Conservation (phyloP, 2,329 filamentous ascomycete genomes). For the Penicillium sp. region DNA sequence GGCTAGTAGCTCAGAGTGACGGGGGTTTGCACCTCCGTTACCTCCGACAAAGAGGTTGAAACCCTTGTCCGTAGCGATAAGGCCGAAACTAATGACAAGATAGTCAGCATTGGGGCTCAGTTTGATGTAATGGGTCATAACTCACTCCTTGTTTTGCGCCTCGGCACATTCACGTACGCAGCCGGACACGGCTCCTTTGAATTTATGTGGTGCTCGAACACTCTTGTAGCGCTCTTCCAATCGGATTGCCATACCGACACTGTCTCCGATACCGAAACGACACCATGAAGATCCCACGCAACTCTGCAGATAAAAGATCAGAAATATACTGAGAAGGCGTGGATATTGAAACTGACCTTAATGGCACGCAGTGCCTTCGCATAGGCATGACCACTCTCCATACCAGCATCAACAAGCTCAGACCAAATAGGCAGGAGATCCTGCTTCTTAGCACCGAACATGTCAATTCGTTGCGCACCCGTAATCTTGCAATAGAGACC, state of each 20-base stretch:
- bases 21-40: slow-evolving; percentile 83
- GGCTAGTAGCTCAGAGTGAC: slow-evolving; percentile 78
- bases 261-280: slow-evolving; percentile 83
- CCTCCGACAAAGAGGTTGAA: slow-evolving; percentile 92
- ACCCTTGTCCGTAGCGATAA: slow-evolving; percentile 89
- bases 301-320: slow-evolving; percentile 48
- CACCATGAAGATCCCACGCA: slow-evolving; percentile 94
- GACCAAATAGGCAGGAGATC: slow-evolving; percentile 82
- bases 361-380: slow-evolving; percentile 86
- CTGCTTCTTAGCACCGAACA: slow-evolving; percentile 89
- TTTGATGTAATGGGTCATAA: slow-evolving; percentile 7
- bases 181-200: slow-evolving; percentile 86
- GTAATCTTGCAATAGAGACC: slow-evolving; percentile 89
- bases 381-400: slow-evolving; percentile 90
- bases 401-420: slow-evolving; percentile 74
- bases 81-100: slow-evolving; percentile 65
- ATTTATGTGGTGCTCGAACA: slow-evolving; percentile 83
- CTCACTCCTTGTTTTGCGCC: slow-evolving; percentile 85
- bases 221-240: slow-evolving; percentile 91
- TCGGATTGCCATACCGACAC: slow-evolving; percentile 84
- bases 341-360: slow-evolving; percentile 51
- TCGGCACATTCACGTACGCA: slow-evolving; percentile 93
- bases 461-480: slow-evolving; percentile 85
- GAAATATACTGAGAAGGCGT: neutral
- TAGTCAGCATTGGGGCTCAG: neutral